Percentiles rank a stretch among this genome's conserved stretches.
Evolutionary conservation across 2,329 filamentous ascomycete species (phyloP).

Genomic region (Colletotrichum sp.): DNA sequence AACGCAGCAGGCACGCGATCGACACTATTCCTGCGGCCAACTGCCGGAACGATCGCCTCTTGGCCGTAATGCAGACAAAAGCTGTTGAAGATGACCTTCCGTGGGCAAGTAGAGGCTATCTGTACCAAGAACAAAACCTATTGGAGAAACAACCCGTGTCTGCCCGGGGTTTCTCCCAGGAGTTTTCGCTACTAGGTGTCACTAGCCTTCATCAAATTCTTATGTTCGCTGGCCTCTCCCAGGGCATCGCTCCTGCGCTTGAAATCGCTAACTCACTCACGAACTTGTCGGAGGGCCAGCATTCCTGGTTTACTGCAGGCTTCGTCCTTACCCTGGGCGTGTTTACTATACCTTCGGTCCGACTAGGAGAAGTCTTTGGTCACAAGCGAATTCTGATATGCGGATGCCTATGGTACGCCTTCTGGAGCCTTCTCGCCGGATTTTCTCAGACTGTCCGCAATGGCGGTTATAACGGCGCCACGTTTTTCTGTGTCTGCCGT

Average conservation of each 20-base stretch:
- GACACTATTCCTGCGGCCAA: not conserved
- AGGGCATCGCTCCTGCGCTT: not conserved
- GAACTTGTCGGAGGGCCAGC: constrained; percentile 32
- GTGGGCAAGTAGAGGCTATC: not conserved
- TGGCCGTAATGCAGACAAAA: not conserved
- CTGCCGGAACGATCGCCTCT: not conserved
- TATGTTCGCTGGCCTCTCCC: not conserved
- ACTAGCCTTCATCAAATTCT: not conserved
- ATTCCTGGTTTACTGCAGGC: constrained; percentile 62
- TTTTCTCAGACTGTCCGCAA: constrained; percentile 30
- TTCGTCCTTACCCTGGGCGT: constrained; percentile 62
- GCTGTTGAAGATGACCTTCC: not conserved
- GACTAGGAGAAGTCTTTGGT: constrained; percentile 63
- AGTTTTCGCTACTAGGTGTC: not conserved
- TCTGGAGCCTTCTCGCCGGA: constrained; percentile 57
- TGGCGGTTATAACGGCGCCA: constrained; percentile 34
- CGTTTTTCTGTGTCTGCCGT: constrained; percentile 50
- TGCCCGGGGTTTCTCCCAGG: not conserved
- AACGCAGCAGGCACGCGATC: not conserved
- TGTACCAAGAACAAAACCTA: not conserved
- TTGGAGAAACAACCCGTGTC: not conserved
- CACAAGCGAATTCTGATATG: constrained; percentile 59
- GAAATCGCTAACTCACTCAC: not conserved
- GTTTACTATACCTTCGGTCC: constrained; percentile 62
- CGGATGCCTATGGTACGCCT: constrained; percentile 59